phyloP scores from a whole-genome alignment of 371 early-diverging fungal genomes.

The Blakeslea trispora region DNA sequence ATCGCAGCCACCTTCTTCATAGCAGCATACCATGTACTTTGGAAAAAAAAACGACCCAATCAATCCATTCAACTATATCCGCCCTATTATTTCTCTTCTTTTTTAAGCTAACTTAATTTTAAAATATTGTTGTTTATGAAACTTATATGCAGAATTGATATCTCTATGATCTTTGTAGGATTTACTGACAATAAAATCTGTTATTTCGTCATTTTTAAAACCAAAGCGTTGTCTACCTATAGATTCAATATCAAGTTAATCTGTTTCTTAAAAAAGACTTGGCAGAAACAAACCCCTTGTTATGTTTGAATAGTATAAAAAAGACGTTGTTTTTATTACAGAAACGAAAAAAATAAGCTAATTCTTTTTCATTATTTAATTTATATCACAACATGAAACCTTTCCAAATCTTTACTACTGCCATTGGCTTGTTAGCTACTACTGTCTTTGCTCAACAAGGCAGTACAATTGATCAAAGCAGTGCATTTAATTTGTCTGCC shows the following conservation, averaged over 20 bases:
- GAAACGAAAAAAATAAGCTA: too few relatives aligned
- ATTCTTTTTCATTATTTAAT: too few relatives aligned
- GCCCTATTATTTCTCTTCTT: too few relatives aligned
- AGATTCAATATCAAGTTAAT: neutral
- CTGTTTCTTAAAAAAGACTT: neutral
- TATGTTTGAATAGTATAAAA: too few relatives aligned
- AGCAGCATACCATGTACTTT: too few relatives aligned
- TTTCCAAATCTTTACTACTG: conserved; percentile 6
- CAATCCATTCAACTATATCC: too few relatives aligned
- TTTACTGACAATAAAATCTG: too few relatives aligned
- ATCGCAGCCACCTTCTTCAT: neutral
- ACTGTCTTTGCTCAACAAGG: neutral
- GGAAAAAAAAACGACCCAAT: neutral
- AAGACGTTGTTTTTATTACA: too few relatives aligned
- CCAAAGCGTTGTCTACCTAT: neutral
- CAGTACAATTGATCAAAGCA: neutral
- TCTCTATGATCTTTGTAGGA: too few relatives aligned
- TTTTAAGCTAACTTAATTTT: too few relatives aligned
- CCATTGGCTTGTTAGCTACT: neutral
- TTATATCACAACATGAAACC: conserved; percentile 18
- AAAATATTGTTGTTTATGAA: too few relatives aligned
- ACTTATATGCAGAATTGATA: too few relatives aligned
- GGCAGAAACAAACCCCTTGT: neutral
- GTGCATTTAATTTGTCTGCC: conserved; percentile 9
- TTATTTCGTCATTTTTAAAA: neutral